These are phyloP conservation scores for Rhodamnia rubescens DNA, from an alignment of 345 rosid genomes.

Conservation along the genomic window DNA sequence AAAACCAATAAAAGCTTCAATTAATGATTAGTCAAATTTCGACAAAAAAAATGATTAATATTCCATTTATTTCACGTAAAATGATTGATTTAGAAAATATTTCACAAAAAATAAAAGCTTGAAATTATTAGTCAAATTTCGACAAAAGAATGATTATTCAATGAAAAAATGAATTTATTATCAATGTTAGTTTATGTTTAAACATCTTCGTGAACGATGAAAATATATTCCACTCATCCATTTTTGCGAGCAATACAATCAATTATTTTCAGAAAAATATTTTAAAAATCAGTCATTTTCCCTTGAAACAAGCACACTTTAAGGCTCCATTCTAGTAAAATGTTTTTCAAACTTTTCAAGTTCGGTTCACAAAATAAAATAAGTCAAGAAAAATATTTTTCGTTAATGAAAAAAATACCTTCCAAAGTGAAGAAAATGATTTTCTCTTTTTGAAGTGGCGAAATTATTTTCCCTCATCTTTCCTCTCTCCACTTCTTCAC, in stretches of 20 bases:
- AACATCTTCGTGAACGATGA: accelerated
- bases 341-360: no score
- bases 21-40: background rate
- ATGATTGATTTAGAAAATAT: no score
- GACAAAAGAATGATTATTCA: background rate
- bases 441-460: no score
- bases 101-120: background rate
- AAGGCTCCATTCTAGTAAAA: no score
- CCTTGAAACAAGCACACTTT: no score
- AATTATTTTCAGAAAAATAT: background rate
- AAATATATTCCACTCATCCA: background rate
- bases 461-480: no score
- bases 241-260: background rate
- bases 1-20: background rate
- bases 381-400: no score
- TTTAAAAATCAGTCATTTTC: background rate
- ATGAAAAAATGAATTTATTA: background rate
- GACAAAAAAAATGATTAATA: background rate
- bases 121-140: background rate
- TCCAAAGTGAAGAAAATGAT: no score
- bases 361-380: no score
- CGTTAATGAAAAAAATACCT: no score
- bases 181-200: background rate
- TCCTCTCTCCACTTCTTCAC: no score
- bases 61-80: background rate